A percentile compares a stretch with the other conserved stretches of the same genome.
phyloP scores from a whole-genome alignment of 176 grass and related monocot genomes.

The Paspalum notatum region DNA sequence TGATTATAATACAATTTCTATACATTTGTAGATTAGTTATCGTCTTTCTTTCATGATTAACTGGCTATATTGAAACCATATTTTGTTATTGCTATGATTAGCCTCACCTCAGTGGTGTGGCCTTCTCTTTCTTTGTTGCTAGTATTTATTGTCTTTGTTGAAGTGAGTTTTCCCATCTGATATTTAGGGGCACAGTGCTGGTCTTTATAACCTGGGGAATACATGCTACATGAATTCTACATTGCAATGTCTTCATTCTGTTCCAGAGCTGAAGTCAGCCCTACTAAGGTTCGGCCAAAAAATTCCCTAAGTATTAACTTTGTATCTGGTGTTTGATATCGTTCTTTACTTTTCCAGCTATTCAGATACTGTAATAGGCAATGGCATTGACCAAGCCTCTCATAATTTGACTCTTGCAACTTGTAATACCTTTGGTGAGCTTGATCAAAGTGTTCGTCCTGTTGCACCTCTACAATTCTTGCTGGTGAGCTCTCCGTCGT shows the following conservation, averaged over 20 bases:
- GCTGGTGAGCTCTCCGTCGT: constrained; percentile 57
- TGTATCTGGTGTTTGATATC: constrained; percentile 25
- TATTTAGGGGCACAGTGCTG: constrained; percentile 87
- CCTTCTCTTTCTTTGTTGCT: not conserved
- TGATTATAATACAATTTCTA: not conserved
- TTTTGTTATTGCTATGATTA: not conserved
- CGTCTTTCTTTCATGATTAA: not conserved
- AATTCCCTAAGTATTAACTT: constrained; percentile 10
- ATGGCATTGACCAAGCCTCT: constrained; percentile 81
- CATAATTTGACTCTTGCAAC: constrained; percentile 92
- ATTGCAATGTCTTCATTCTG: constrained; percentile 94
- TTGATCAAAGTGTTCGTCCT: constrained; percentile 81
- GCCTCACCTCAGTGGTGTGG: not conserved
- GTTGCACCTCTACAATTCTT: constrained; percentile 95
- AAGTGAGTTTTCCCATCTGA: constrained; percentile 29
- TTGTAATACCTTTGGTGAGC: constrained; percentile 89
- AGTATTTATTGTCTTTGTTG: constrained; percentile 2
- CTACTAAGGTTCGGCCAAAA: constrained; percentile 65
- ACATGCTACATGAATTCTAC: constrained; percentile 99
- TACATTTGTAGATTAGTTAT: constrained; percentile 5
- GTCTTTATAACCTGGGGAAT: constrained; percentile 98
- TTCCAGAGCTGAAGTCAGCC: constrained; percentile 96
- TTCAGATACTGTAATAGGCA: constrained; percentile 80
- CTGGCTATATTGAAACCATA: constrained; percentile 24
- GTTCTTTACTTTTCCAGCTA: constrained; percentile 60